These are phyloP conservation scores for Boletus sp. DNA, from an alignment of 768 basidiomycete species.

Conservation along the genomic window DNA sequence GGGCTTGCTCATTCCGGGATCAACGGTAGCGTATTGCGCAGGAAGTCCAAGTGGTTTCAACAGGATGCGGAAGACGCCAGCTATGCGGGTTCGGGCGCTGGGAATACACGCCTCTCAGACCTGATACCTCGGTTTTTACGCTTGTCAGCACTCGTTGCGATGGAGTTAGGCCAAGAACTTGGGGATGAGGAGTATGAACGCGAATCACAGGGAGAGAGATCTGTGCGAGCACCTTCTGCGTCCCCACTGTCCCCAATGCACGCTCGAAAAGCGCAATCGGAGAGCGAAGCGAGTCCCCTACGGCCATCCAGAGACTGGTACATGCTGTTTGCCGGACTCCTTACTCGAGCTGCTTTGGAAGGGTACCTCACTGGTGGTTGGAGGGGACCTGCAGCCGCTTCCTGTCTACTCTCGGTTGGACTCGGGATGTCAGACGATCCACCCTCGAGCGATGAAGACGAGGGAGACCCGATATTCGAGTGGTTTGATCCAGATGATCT, in stretches of 20 bases:
- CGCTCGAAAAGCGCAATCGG: slow-evolving; percentile 26
- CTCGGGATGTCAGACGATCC: slow-evolving; percentile 41
- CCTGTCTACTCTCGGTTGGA: slow-evolving; percentile 72
- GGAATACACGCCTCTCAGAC: slow-evolving; percentile 63
- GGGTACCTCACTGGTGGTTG: slow-evolving; percentile 82
- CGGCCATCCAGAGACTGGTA: slow-evolving; percentile 80
- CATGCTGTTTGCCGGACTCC: slow-evolving; percentile 66
- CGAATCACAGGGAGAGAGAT: slow-evolving; percentile 29
- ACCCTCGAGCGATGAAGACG: slow-evolving; percentile 30
- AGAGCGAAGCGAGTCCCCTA: slow-evolving; percentile 48
- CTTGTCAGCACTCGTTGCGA: slow-evolving; percentile 74
- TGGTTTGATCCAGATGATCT: slow-evolving; percentile 76
- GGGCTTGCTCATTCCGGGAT: slow-evolving; percentile 58
- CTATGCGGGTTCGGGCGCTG: slow-evolving; percentile 39
- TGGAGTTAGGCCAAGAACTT: slow-evolving; percentile 71
- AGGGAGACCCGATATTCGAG: slow-evolving; percentile 41
- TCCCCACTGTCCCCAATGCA: slow-evolving; percentile 13
- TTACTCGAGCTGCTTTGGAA: slow-evolving; percentile 81
- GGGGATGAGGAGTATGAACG: slow-evolving; percentile 48
- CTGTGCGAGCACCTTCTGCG: slow-evolving; percentile 11
- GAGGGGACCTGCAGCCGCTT: slow-evolving; percentile 66
- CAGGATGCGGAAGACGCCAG: slow-evolving; percentile 22
- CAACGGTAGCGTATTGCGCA: slow-evolving; percentile 56
- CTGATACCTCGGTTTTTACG: slow-evolving; percentile 70
- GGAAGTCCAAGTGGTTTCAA: slow-evolving; percentile 36